Conservation (phyloP, 371 early-diverging fungal genomes). For the Haplosporangium sp. region DNA sequence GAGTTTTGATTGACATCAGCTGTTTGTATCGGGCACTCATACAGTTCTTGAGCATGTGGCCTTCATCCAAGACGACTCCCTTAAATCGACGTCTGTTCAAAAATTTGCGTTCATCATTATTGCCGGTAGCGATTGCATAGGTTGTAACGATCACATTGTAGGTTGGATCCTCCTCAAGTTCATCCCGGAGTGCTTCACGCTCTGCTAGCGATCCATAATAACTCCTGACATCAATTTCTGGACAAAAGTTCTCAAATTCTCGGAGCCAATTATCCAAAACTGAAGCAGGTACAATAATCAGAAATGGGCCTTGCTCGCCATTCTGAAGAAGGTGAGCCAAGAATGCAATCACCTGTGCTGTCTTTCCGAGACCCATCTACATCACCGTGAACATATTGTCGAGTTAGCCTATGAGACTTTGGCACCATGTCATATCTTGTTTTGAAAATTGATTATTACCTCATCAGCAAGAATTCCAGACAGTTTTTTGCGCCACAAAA, state of each 20-base stretch:
- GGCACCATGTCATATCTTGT: not conserved
- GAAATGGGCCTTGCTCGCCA: constrained; percentile 75
- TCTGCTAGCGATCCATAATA: constrained; percentile 84
- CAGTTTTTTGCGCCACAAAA: constrained; percentile 81
- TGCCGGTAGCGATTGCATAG: constrained; percentile 82
- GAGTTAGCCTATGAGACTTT: not conserved
- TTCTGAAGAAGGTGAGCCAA: constrained; percentile 74
- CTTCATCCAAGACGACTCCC: constrained; percentile 94
- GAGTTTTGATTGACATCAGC: constrained; percentile 76
- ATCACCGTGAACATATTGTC: not conserved
- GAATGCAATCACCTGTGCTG: constrained; percentile 94
- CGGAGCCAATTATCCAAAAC: constrained; percentile 92
- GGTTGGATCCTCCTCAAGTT: constrained; percentile 55
- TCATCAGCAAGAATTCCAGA: constrained; percentile 95
- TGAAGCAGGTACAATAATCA: constrained; percentile 93
- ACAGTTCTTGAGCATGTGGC: constrained; percentile 93
- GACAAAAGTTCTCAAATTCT: constrained; percentile 85
- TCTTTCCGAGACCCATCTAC: constrained; percentile 98
- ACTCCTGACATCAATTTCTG: constrained; percentile 69
- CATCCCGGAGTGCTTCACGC: constrained; percentile 66
- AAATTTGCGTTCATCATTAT: constrained; percentile 81
- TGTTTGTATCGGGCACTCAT: constrained; percentile 85
- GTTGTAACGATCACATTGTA: constrained; percentile 60
- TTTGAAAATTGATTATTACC: constrained; percentile 32
- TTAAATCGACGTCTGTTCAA: constrained; percentile 65